phyloP scores from a whole-genome alignment of 148 eudicot species.

The Suaeda aralocaspica region DNA sequence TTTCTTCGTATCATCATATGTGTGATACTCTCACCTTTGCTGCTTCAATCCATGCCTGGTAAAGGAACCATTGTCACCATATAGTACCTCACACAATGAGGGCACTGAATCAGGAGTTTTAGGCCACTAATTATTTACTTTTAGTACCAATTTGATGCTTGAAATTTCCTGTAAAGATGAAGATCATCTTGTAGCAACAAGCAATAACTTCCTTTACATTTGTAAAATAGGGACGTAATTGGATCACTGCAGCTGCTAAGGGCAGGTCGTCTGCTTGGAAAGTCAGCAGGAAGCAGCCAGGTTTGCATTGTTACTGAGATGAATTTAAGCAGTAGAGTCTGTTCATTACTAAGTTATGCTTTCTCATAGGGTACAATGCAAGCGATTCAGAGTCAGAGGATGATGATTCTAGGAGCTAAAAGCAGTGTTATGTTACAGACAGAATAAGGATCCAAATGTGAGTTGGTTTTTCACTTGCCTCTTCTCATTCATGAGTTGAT shows the following conservation, averaged over 20 bases:
- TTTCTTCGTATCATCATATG: background rate
- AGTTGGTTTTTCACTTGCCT: background rate
- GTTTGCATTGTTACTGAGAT: slow-evolving; percentile 17
- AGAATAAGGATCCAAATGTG: slow-evolving; percentile 6
- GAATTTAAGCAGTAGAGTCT: background rate
- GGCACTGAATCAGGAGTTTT: background rate
- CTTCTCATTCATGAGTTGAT: background rate
- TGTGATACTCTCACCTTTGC: background rate
- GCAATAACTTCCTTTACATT: background rate
- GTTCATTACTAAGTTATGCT: slow-evolving; percentile 7
- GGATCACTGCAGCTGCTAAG: slow-evolving; percentile 37
- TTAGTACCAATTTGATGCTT: background rate
- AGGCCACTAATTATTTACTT: background rate
- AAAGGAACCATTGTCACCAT: background rate
- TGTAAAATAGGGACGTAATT: slow-evolving; percentile 28
- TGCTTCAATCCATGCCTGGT: background rate
- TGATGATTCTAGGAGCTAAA: slow-evolving; percentile 26
- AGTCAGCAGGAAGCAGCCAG: slow-evolving; percentile 39
- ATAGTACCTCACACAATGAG: background rate
- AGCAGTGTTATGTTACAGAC: slow-evolving; percentile 1
- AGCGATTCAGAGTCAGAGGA: slow-evolving; percentile 57
- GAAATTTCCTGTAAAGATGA: slow-evolving; percentile 1
- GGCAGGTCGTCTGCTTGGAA: slow-evolving; percentile 36
- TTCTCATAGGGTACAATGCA: slow-evolving; percentile 43
- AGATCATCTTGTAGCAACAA: background rate